Percentiles rank a stretch among this genome's conserved stretches.
These are phyloP conservation scores for Rhizopogon vesiculosus DNA, from an alignment of 768 basidiomycete species.

Conservation along the genomic window DNA sequence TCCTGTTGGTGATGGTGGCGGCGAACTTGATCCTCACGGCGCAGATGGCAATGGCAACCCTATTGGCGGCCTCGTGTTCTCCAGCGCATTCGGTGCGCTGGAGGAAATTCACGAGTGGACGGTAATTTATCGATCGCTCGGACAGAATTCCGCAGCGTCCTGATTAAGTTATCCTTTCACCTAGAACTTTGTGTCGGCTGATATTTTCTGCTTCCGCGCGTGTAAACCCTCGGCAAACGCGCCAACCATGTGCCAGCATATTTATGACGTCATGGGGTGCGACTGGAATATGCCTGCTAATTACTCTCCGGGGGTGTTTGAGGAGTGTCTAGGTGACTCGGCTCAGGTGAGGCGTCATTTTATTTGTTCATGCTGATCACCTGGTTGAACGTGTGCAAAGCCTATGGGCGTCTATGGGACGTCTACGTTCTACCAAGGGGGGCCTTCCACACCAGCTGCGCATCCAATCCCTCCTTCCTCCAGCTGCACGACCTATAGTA, in stretches of 20 bases:
- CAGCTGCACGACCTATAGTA: constrained; percentile 47
- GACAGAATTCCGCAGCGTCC: constrained; percentile 2
- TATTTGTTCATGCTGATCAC: not conserved
- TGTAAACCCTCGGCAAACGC: constrained; percentile 51
- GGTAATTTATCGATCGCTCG: constrained; percentile 27
- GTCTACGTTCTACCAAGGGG: constrained; percentile 65
- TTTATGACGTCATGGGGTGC: constrained; percentile 54
- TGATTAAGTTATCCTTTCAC: constrained; percentile 2
- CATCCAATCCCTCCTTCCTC: constrained; percentile 58
- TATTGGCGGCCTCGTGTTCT: constrained; percentile 70
- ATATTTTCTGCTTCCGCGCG: constrained; percentile 68
- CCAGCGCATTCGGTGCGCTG: constrained; percentile 55
- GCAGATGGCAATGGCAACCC: constrained; percentile 55
- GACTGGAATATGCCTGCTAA: constrained; percentile 58
- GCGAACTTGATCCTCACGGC: constrained; percentile 71
- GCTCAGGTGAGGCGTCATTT: constrained; percentile 32
- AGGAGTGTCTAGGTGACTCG: constrained; percentile 49
- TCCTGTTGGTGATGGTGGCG: constrained; percentile 52
- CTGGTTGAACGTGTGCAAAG: constrained; percentile 18
- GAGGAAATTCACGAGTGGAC: constrained; percentile 73
- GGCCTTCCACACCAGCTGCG: constrained; percentile 47
- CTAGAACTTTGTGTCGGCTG: constrained; percentile 58
- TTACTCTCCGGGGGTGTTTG: constrained; percentile 41
- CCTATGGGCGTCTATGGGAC: constrained; percentile 67
- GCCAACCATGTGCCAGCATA: constrained; percentile 55